Conservation (phyloP, 129 eudicot genomes). For the Erigeron canadensis region DNA sequence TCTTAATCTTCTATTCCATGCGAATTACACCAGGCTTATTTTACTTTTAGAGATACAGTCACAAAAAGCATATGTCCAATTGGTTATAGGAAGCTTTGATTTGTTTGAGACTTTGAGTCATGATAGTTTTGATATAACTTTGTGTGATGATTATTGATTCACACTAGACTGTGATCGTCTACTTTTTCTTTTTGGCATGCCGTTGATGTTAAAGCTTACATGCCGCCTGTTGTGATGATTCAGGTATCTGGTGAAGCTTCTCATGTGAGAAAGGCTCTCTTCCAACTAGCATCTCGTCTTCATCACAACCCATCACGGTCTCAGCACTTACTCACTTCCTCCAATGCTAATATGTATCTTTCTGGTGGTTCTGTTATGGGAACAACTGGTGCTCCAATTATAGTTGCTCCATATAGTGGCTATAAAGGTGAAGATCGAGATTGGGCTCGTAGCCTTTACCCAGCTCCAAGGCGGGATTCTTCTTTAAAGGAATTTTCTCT, state of each 20-base stretch:
- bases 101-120: neutral
- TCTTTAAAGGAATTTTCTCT: slow-evolving; percentile 68
- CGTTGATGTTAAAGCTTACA: neutral
- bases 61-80: neutral
- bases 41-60: neutral
- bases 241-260: slow-evolving; percentile 19
- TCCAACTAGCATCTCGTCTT: slow-evolving; percentile 24
- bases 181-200: neutral
- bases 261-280: slow-evolving; percentile 5
- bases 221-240: slow-evolving; percentile 3
- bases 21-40: too few relatives aligned
- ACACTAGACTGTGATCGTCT: neutral
- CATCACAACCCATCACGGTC: slow-evolving; percentile 78
- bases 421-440: slow-evolving; percentile 66
- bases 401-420: slow-evolving; percentile 42
- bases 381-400: slow-evolving; percentile 51
- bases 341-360: slow-evolving; percentile 33
- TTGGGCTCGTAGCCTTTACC: slow-evolving; percentile 35
- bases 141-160: neutral
- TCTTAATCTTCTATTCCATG: too few relatives aligned
- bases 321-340: slow-evolving; percentile 58
- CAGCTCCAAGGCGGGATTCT: slow-evolving; percentile 53
- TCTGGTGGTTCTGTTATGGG: slow-evolving; percentile 46
- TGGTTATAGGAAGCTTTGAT: neutral
- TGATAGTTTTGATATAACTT: neutral